Percentiles rank a stretch among this genome's conserved stretches.
phyloP scores from a whole-genome alignment of 768 basidiomycete genomes.

The Lentinula detonsa region DNA sequence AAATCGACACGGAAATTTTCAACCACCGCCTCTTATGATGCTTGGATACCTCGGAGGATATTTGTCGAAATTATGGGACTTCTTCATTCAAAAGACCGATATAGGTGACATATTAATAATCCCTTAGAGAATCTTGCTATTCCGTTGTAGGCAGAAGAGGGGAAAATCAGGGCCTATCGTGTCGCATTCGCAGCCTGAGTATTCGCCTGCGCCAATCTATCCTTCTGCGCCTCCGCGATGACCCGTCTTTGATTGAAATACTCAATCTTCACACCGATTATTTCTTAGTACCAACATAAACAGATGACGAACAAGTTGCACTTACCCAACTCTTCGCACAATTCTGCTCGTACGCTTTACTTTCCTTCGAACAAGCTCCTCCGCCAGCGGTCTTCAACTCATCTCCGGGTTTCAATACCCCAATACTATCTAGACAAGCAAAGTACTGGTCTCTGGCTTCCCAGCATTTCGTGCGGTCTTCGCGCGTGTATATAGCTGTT shows the following conservation, averaged over 20 bases:
- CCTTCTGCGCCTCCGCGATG: slow-evolving; percentile 74
- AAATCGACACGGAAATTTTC: too few relatives aligned
- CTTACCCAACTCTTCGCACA: slow-evolving; percentile 91
- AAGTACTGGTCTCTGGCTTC: slow-evolving; percentile 80
- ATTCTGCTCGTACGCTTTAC: slow-evolving; percentile 53
- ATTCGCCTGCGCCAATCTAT: slow-evolving; percentile 47
- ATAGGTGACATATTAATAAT: too few relatives aligned
- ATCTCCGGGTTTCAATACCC: slow-evolving; percentile 64
- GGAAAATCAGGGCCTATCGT: slow-evolving; percentile 8
- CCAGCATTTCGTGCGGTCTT: slow-evolving; percentile 83
- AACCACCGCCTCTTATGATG: too few relatives aligned
- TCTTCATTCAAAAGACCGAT: too few relatives aligned
- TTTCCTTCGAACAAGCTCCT: slow-evolving; percentile 48
- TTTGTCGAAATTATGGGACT: too few relatives aligned
- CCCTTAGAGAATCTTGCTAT: too few relatives aligned
- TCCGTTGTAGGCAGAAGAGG: too few relatives aligned
- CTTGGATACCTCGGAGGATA: too few relatives aligned
- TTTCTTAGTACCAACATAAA: not conserved
- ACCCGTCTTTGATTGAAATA: slow-evolving; percentile 93
- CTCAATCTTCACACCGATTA: slow-evolving; percentile 56
- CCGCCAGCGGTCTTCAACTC: slow-evolving; percentile 38
- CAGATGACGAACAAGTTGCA: slow-evolving; percentile 7
- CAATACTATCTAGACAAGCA: slow-evolving; percentile 65
- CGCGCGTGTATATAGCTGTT: slow-evolving; percentile 37
- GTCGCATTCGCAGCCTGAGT: slow-evolving; percentile 27